These are phyloP conservation scores for Phytophthora podocarpi DNA, from an alignment of 352 stramenopile species.

Conservation along the genomic window DNA sequence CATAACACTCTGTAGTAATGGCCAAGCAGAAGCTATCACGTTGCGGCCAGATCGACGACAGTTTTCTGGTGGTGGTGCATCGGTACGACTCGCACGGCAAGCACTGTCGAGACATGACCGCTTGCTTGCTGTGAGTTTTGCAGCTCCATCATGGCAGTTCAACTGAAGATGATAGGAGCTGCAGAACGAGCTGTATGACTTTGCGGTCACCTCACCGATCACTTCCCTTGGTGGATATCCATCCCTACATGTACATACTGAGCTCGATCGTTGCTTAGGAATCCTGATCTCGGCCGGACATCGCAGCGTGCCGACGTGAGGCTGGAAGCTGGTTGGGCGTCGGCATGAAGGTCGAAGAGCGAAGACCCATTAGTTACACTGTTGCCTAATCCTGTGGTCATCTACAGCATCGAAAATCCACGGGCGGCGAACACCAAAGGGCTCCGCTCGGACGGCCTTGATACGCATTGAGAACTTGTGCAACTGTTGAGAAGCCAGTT, in stretches of 20 bases:
- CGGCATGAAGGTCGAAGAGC: slow-evolving; percentile 1
- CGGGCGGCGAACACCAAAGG: slow-evolving; percentile 23
- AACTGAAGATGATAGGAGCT: no score
- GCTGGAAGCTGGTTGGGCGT: neutral
- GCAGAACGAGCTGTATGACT: neutral
- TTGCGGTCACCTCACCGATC: neutral
- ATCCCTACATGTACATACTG: no score
- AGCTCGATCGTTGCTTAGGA: neutral
- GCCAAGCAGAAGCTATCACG: neutral
- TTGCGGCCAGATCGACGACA: neutral
- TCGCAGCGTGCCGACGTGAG: neutral
- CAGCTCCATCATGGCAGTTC: neutral
- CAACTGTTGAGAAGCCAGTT: slow-evolving; percentile 23
- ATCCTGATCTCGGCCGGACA: neutral
- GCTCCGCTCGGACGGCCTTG: slow-evolving; percentile 7
- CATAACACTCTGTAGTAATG: no score
- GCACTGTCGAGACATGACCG: neutral
- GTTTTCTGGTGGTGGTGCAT: neutral
- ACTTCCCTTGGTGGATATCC: neutral
- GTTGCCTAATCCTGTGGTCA: slow-evolving; percentile 19
- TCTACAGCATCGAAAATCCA: slow-evolving; percentile 14
- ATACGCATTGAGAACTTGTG: slow-evolving; percentile 2
- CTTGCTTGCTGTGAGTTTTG: slow-evolving; percentile 1
- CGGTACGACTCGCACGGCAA: neutral
- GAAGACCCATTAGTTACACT: slow-evolving; percentile 21